Evolutionary conservation across 192 early-diverging fungal species (phyloP), one percentile per base, ranked within the genome.

Genomic region (Coemansia umbellata): DNA sequence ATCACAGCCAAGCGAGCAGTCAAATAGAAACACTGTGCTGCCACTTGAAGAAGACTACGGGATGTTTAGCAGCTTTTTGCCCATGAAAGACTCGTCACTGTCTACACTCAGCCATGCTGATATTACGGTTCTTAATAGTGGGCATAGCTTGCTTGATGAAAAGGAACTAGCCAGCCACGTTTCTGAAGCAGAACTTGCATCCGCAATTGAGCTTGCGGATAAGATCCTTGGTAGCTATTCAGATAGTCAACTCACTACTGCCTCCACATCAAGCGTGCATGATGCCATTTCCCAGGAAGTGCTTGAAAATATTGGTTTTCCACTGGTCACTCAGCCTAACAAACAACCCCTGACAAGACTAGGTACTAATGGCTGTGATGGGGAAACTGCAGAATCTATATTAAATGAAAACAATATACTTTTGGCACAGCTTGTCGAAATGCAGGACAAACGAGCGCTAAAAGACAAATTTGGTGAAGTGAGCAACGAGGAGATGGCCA

Each of bases 61-160:
- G 8, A 14, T 23, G 32, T 76, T 65, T n/a, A 61, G 58, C 50
- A 69, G 66, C 49, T 76, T 76, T 37, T 17, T 76, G 49, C 73
- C 73, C 0, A 36, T n/a, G 10, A 48, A 54, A 8, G 66, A 76
- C 45, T 69, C 73, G 26, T 56, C 66, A 11, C 47, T 37, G 5
- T 56, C 60, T 5, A 47, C 42, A 7, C 36, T 75, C 3, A 24
- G 31, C 3, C 37, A 51, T 2, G 37, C 37, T 1, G 60, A 63
- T 39, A 55, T 49, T 28, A 26, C 15, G 6, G 36, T 26, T 4
- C 55, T 63, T 18, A 55, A 24, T 42, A 11, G 39, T 22, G 31
- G 37, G 18, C 18, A 27, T 11, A 23, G 10, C 17, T 36, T 28
- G 28, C 27, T 19, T 11, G 39, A 21, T 9, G 40, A 13, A 4